These are phyloP conservation scores for Psilocybe sp. DNA, from an alignment of 768 basidiomycete genomes.

Conservation along the genomic window DNA sequence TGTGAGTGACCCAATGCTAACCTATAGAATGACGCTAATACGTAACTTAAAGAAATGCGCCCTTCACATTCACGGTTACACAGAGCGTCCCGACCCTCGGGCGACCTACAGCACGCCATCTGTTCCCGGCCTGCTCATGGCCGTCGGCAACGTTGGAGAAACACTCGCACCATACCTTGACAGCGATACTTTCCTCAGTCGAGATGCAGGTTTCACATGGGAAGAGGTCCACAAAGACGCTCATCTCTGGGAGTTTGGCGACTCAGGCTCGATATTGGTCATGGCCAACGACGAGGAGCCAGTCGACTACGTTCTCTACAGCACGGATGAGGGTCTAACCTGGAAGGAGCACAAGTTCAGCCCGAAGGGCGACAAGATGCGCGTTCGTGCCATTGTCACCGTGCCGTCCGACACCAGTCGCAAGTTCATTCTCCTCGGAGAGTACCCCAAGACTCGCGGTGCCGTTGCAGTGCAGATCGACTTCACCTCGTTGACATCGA, in stretches of 20 bases:
- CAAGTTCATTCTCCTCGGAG: constrained; percentile 84
- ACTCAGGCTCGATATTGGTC: constrained; percentile 90
- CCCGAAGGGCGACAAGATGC: constrained; percentile 53
- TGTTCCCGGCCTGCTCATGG: constrained; percentile 90
- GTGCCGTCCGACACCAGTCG: constrained; percentile 90
- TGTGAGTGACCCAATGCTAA: constrained; percentile 34
- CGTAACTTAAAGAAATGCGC: constrained; percentile 60
- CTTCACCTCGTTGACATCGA: constrained; percentile 73
- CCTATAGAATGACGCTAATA: neutral
- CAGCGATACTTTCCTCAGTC: constrained; percentile 93
- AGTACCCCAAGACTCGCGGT: constrained; percentile 40
- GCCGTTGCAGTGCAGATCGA: constrained; percentile 84
- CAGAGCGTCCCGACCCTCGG: constrained; percentile 84
- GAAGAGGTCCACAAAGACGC: constrained; percentile 98
- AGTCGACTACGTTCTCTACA: constrained; percentile 86
- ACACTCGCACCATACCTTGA: constrained; percentile 76
- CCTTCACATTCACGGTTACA: constrained; percentile 93
- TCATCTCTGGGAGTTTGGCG: constrained; percentile 96
- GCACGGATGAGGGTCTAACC: constrained; percentile 80
- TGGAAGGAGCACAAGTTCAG: constrained; percentile 91
- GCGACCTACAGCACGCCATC: constrained; percentile 94
- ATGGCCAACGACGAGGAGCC: constrained; percentile 95
- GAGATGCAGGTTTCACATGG: constrained; percentile 97
- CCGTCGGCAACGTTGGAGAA: constrained; percentile 94
- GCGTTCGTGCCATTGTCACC: constrained; percentile 77